Base-by-base conservation (phyloP, 352 stramenopile species). In the Phytophthora aleatoria region DNA sequence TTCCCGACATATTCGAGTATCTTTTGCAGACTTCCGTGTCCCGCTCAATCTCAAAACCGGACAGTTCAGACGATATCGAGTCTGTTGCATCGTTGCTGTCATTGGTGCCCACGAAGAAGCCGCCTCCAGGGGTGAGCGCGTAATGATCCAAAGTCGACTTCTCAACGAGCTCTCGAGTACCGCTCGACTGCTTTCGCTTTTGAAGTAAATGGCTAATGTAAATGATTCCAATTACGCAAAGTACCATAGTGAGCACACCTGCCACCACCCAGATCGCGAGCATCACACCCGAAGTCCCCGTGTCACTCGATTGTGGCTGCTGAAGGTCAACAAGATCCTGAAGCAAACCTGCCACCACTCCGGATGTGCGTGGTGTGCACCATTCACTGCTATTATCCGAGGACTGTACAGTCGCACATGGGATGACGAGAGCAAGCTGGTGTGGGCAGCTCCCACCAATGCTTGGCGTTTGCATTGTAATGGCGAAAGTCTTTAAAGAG, bases 321-420 rank as follows among this genome's bases (percentile, higher is more conserved):
- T 15, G 56, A 26, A 58, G 35, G 3, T 57, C 50, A 39, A 52
- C 47, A 6, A 69, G 35, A 9, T 71, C 45, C 16, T 53, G 42
- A 24, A 87, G 64, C 42, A 85, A 33, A 10, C 47, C 15, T 13
- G 27, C 20, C 7, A 85, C 47, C 26, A 61, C 48, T 16, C 69
- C 68, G 6, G 57, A 74, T 28, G 61, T 55, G 35, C 57, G 67
- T 50, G 77, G 77, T 8, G 59, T 26, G 38, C 79, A 89, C 79
- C 79, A 89, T 53, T 71, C 50, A 3, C 28, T 66, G 36, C 28
- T 64, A 24, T 60, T 71, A 24, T 36, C 39, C 12, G 51, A 50
- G 6, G 45, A 54, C 24, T 69, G 24, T 9, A 72, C 65, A 28
- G 45, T 67, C 2, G 63, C 67, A 42, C 79, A 89, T 9, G 79